phyloP scores from a whole-genome alignment of 352 stramenopile species.

The Pythium rishiriense region DNA sequence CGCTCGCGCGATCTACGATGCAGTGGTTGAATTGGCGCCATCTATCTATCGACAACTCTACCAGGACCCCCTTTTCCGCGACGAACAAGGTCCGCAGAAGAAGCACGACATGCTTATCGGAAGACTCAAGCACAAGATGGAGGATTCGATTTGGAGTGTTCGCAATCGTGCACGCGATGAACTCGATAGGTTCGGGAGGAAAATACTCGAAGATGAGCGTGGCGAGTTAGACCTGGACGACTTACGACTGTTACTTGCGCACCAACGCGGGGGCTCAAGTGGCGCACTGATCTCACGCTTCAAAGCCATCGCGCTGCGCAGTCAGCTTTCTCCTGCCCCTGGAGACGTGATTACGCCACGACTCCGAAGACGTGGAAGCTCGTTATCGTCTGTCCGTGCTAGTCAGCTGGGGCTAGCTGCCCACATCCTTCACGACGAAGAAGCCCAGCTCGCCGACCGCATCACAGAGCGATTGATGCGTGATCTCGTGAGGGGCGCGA shows the following conservation, averaged over 20 bases:
- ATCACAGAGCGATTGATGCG: slow-evolving; percentile 23
- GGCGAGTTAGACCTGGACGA: slow-evolving; percentile 24
- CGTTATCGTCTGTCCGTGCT: background rate
- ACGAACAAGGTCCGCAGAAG: background rate
- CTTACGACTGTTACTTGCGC: slow-evolving; percentile 13
- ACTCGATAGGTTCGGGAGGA: slow-evolving; percentile 13
- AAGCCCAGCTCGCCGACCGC: slow-evolving; percentile 15
- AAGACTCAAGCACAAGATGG: slow-evolving; percentile 9
- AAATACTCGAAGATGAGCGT: slow-evolving; percentile 21
- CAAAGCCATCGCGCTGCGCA: background rate
- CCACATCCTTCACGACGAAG: slow-evolving; percentile 21
- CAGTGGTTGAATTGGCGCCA: slow-evolving; percentile 8
- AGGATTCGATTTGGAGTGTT: slow-evolving; percentile 11
- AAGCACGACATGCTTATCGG: slow-evolving; percentile 8
- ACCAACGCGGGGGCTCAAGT: slow-evolving; percentile 8
- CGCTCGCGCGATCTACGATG: slow-evolving; percentile 13
- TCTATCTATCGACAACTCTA: background rate
- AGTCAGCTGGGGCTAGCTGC: background rate
- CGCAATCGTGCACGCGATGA: slow-evolving; percentile 1
- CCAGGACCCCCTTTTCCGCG: background rate
- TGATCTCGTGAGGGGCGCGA: slow-evolving; percentile 15
- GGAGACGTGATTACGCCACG: background rate
- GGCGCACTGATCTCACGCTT: background rate
- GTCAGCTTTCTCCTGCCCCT: background rate
- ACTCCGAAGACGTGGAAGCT: background rate